phyloP scores from a whole-genome alignment of 306 rosid species.

The Sicyos baderoa region DNA sequence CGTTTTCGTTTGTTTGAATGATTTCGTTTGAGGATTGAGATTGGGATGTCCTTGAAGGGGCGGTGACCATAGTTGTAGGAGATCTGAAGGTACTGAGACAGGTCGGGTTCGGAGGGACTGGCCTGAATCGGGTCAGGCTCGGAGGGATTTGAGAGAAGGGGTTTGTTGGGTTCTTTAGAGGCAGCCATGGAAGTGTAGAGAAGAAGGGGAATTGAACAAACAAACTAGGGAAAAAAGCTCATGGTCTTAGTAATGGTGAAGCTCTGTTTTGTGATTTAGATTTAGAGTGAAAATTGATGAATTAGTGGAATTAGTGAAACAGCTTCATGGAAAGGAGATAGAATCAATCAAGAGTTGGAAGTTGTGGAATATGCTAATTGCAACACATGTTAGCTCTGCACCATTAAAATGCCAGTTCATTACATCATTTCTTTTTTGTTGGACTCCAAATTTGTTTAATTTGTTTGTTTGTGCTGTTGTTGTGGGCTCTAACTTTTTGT shows the following conservation, averaged over 20 bases:
- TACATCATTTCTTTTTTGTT: neutral
- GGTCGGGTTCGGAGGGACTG: constrained; percentile 40
- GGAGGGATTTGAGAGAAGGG: constrained; percentile 42
- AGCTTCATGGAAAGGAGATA: neutral
- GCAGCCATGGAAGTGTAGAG: constrained; percentile 32
- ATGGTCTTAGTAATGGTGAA: neutral
- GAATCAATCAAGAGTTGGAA: constrained; percentile 6
- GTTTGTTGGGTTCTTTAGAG: constrained; percentile 42
- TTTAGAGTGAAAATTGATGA: neutral
- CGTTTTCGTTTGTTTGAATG: too few species aligned
- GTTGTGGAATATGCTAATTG: too few species aligned
- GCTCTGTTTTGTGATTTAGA: too few species aligned
- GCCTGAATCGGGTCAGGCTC: constrained; percentile 26
- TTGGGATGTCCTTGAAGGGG: constrained; percentile 57
- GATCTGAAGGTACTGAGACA: constrained; percentile 60
- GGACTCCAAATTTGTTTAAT: neutral
- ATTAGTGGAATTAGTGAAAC: neutral
- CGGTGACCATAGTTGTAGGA: constrained; percentile 60
- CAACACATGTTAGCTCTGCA: neutral
- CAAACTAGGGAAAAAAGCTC: neutral
- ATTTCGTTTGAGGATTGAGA: constrained; percentile 57
- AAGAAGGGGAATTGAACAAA: neutral
- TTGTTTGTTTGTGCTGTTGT: too few species aligned
- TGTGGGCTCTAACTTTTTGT: too few species aligned
- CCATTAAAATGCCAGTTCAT: neutral